A percentile compares a stretch with the other conserved stretches of the same genome.
Conservation (phyloP, 371 early-diverging fungal species). For the Syncephalastrum sp. region DNA sequence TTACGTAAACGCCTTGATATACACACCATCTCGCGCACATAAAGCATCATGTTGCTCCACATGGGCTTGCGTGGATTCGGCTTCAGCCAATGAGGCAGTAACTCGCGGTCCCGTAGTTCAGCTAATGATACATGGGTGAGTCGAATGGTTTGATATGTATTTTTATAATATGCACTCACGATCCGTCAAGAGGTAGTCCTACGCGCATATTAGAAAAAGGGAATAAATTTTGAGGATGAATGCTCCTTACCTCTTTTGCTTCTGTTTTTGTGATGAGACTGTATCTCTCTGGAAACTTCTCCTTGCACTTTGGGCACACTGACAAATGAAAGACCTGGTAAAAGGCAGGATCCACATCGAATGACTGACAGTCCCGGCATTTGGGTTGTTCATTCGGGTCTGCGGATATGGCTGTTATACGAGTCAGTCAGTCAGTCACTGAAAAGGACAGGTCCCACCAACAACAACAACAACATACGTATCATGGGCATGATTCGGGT, state of each 20-base stretch:
- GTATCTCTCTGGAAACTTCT: conserved; percentile 79
- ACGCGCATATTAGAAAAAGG: conserved; percentile 1
- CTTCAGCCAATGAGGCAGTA: conserved; percentile 82
- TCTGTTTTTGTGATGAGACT: conserved; percentile 95
- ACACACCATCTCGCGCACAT: conserved; percentile 76
- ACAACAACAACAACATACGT: conserved; percentile 34
- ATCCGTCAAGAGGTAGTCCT: conserved; percentile 91
- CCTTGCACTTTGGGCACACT: conserved; percentile 79
- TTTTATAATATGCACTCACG: conserved; percentile 35
- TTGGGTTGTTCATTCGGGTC: conserved; percentile 63
- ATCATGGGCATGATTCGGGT: conserved; percentile 41
- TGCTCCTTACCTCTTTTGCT: conserved; percentile 59
- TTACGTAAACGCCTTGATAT: neutral
- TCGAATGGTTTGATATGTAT: neutral
- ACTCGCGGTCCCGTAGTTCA: conserved; percentile 78
- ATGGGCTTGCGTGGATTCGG: conserved; percentile 95
- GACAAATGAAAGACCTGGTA: conserved; percentile 64
- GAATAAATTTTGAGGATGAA: neutral
- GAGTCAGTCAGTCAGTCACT: conserved; percentile 15
- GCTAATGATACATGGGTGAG: conserved; percentile 31
- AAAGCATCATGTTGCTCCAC: conserved; percentile 96
- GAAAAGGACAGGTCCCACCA: neutral
- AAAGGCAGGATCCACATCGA: conserved; percentile 76
- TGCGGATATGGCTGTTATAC: conserved; percentile 45
- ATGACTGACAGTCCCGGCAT: conserved; percentile 78